These are phyloP conservation scores for Anastatica hierochuntica DNA, from an alignment of 345 rosid genomes.

Conservation along the genomic window DNA sequence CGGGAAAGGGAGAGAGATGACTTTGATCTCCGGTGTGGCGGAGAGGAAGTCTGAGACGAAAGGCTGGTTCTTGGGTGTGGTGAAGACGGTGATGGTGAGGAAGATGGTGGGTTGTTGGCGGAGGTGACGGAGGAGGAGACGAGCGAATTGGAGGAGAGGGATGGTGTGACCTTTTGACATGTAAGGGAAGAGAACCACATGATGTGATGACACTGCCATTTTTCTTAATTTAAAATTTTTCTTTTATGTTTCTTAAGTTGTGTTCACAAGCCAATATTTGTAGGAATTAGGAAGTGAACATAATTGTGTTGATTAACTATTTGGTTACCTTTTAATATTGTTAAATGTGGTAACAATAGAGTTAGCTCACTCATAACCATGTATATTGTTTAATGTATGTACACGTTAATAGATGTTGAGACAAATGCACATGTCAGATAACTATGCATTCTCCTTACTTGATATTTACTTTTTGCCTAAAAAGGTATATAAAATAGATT, in stretches of 20 bases:
- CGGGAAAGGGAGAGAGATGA: constrained; percentile 48
- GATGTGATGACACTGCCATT: constrained; percentile 17
- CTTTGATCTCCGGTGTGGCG: constrained; percentile 24
- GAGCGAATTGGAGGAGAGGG: constrained; percentile 58
- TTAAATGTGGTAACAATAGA: too few species aligned
- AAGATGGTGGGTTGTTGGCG: neutral
- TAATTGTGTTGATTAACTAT: too few species aligned
- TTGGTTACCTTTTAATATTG: too few species aligned
- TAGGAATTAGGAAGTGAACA: too few species aligned
- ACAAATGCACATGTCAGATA: too few species aligned
- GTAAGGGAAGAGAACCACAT: constrained; percentile 68
- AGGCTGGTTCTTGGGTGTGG: constrained; percentile 53
- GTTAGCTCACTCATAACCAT: too few species aligned
- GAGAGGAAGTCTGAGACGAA: constrained; percentile 42
- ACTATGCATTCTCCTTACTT: too few species aligned
- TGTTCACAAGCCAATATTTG: too few species aligned
- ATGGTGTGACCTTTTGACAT: constrained; percentile 82
- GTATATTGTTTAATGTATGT: too few species aligned
- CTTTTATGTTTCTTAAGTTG: neutral
- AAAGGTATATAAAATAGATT: too few species aligned
- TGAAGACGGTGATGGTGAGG: constrained; percentile 46
- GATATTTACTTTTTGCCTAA: too few species aligned
- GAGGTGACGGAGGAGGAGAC: constrained; percentile 44
- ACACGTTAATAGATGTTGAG: too few species aligned
- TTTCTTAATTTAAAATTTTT: neutral